phyloP scores from a whole-genome alignment of 2,329 filamentous ascomycete genomes.

The Fusarium heterosporum region DNA sequence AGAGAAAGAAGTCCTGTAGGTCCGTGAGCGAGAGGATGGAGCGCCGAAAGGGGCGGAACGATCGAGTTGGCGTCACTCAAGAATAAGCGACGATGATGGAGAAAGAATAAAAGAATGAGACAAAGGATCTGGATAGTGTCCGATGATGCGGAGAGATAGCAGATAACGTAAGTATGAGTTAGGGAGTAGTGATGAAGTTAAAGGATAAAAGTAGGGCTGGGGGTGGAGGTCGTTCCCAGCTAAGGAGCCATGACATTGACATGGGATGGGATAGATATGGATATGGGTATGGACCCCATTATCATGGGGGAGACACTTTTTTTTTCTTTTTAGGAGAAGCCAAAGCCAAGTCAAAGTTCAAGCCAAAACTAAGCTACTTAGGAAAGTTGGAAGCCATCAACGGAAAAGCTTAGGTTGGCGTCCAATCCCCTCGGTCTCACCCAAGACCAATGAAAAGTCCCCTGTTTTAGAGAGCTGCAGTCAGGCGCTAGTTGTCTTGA shows the following conservation, averaged over 20 bases:
- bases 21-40: slow-evolving; percentile 33
- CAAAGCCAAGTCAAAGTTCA: slow-evolving; percentile 1
- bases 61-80: slow-evolving; percentile 36
- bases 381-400: slow-evolving; percentile 19
- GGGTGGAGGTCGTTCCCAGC: slow-evolving; percentile 34
- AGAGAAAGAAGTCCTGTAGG: slow-evolving; percentile 32
- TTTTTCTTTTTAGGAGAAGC: slow-evolving; percentile 22
- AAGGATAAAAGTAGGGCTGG: slow-evolving; percentile 40
- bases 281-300: slow-evolving; percentile 32
- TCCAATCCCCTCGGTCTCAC: slow-evolving; percentile 3
- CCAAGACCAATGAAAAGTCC: slow-evolving; percentile 30
- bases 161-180: neutral
- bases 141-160: slow-evolving; percentile 27
- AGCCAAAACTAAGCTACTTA: neutral
- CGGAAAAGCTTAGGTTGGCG: slow-evolving; percentile 34
- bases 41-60: slow-evolving; percentile 36
- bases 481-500: slow-evolving; percentile 15
- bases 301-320: slow-evolving; percentile 38
- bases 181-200: neutral
- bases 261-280: slow-evolving; percentile 30
- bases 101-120: slow-evolving; percentile 17
- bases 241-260: slow-evolving; percentile 40
- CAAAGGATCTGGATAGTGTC: slow-evolving; percentile 36
- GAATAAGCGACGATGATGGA: slow-evolving; percentile 36
- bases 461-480: slow-evolving; percentile 26